A percentile compares a stretch with the other conserved stretches of the same genome.
Evolutionary conservation across 2,329 filamentous ascomycete genomes (phyloP).

Genomic region (Colletotrichum sp.): DNA sequence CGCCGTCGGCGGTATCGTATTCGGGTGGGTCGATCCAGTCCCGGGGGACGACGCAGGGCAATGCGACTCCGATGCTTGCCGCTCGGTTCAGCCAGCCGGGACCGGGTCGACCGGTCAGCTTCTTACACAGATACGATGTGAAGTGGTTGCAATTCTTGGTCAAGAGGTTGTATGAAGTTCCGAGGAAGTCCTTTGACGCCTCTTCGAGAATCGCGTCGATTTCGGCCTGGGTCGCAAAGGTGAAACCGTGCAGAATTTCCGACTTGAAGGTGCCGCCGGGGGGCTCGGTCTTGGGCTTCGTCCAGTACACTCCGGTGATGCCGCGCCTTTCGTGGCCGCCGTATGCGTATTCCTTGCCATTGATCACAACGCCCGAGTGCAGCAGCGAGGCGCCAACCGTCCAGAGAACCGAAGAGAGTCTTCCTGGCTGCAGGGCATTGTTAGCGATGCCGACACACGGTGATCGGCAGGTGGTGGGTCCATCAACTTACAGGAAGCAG

Average conservation of each 20-base stretch:
- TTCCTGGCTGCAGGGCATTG: constrained; percentile 64
- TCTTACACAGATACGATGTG: constrained; percentile 76
- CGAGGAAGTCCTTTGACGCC: constrained; percentile 75
- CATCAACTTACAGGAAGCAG: constrained; percentile 65
- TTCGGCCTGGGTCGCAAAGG: constrained; percentile 70
- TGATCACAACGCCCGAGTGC: constrained; percentile 84
- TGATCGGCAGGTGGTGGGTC: not conserved
- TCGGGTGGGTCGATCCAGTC: constrained; percentile 85
- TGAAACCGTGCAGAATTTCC: constrained; percentile 81
- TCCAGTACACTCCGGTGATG: constrained; percentile 84
- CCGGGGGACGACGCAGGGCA: constrained; percentile 82
- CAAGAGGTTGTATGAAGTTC: constrained; percentile 80
- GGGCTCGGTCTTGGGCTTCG: constrained; percentile 72
- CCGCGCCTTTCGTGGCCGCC: constrained; percentile 77
- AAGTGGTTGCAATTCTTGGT: constrained; percentile 92
- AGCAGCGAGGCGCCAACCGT: constrained; percentile 77
- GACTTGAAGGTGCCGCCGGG: constrained; percentile 79
- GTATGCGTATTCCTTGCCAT: constrained; percentile 82
- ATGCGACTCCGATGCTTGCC: constrained; percentile 79
- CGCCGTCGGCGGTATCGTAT: constrained; percentile 74
- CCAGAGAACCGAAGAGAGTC: constrained; percentile 79
- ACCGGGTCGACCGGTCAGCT: constrained; percentile 72
- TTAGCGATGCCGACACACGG: not conserved
- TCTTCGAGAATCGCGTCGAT: constrained; percentile 73
- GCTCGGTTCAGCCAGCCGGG: constrained; percentile 83